phyloP scores from a whole-genome alignment of 352 stramenopile genomes.

The Globisporangium megalacanthum region DNA sequence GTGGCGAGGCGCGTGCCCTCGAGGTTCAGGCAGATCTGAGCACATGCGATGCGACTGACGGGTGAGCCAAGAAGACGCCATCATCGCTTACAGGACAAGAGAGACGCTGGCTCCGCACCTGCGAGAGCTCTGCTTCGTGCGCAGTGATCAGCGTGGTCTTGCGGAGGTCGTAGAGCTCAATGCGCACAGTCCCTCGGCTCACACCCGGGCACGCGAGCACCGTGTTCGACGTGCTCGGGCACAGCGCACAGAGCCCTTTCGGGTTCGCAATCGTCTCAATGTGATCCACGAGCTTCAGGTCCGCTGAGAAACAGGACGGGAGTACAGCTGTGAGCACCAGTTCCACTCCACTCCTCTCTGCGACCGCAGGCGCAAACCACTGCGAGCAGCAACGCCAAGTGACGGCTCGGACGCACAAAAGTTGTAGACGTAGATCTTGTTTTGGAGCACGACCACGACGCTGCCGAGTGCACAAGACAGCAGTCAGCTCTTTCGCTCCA shows the following conservation, averaged over 20 bases:
- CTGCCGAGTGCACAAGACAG: conserved; percentile 20
- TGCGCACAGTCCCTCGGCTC: conserved; percentile 86
- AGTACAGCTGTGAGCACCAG: too few relatives aligned
- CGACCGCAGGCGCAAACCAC: too few relatives aligned
- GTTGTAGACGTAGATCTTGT: conserved; percentile 98
- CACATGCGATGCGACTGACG: too few relatives aligned
- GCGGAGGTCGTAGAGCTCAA: conserved; percentile 96
- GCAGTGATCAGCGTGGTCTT: conserved; percentile 95
- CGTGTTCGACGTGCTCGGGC: conserved; percentile 89
- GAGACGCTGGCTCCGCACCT: conserved; percentile 29
- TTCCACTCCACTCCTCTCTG: too few relatives aligned
- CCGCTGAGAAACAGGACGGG: conserved; percentile 36
- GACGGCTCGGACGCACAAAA: conserved; percentile 68
- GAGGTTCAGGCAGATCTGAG: conserved; percentile 88
- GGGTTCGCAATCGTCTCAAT: conserved; percentile 99
- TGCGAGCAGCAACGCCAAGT: not conserved
- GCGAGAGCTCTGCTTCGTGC: conserved; percentile 92
- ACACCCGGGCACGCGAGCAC: conserved; percentile 96
- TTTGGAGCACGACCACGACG: conserved; percentile 95
- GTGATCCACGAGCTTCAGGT: conserved; percentile 96
- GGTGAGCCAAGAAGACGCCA: too few relatives aligned
- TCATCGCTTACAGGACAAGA: too few relatives aligned
- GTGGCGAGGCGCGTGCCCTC: conserved; percentile 95
- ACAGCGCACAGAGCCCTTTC: conserved; percentile 93
- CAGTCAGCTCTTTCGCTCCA: not conserved